A percentile compares a stretch with the other conserved stretches of the same genome.
phyloP scores from a whole-genome alignment of 306 rosid genomes.

The Sechiopsis laciniata region DNA sequence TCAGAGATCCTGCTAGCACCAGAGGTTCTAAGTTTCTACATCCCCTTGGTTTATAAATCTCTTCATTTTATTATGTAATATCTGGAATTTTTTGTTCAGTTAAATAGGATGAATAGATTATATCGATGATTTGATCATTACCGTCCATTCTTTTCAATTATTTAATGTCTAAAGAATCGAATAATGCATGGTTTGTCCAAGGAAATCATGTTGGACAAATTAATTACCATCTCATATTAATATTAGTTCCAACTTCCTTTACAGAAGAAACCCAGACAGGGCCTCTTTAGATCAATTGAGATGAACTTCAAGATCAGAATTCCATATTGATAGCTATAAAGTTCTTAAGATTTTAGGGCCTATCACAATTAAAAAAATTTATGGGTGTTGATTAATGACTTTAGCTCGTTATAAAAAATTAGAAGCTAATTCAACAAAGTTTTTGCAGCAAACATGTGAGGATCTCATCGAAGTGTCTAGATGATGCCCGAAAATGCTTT shows the following conservation, averaged over 20 bases:
- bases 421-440: neutral
- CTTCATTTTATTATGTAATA: neutral
- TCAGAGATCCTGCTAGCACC: constrained; percentile 93
- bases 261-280: too few species aligned
- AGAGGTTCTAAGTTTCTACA: constrained; percentile 51
- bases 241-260: too few species aligned
- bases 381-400: too few species aligned
- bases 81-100: neutral
- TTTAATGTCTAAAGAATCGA: neutral
- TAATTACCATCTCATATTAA: neutral
- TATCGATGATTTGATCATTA: too few species aligned
- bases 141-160: neutral
- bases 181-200: constrained; percentile 2
- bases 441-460: constrained; percentile 60
- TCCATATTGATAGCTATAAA: neutral
- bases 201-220: neutral
- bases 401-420: neutral
- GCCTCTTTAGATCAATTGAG: too few species aligned
- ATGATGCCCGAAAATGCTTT: constrained; percentile 86
- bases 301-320: neutral
- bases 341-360: neutral
- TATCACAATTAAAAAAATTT: neutral
- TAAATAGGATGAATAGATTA: neutral
- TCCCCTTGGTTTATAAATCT: constrained; percentile 17
- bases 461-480: constrained; percentile 66